Percentiles rank a stretch among this genome's conserved stretches.
These are phyloP conservation scores for Pelomyxa schiedti DNA, from an alignment of 78 protist species.

Conservation along the genomic window DNA sequence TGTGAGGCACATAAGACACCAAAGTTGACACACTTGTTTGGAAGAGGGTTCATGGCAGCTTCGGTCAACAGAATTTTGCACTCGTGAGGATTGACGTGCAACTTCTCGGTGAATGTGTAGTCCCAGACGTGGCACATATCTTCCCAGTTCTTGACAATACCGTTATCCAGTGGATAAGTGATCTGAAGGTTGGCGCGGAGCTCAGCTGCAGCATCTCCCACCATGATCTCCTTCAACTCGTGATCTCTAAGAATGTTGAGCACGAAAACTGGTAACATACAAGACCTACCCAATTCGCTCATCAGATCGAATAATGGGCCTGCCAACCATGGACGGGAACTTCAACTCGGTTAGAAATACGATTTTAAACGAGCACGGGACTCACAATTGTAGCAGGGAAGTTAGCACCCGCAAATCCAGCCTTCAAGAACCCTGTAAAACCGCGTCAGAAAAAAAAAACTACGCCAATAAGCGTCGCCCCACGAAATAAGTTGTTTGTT, in stretches of 20 bases:
- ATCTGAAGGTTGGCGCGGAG: slow-evolving; percentile 76
- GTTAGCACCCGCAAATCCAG: slow-evolving; percentile 95
- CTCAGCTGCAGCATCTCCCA: slow-evolving; percentile 90
- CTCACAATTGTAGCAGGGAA: too few relatives aligned
- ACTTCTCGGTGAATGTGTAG: slow-evolving; percentile 82
- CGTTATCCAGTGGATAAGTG: slow-evolving; percentile 89
- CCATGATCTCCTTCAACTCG: slow-evolving; percentile 87
- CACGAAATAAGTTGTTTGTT: neutral
- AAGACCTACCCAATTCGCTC: slow-evolving; percentile 61
- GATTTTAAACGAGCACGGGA: too few relatives aligned
- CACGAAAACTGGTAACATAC: too few relatives aligned
- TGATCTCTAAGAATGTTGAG: too few relatives aligned
- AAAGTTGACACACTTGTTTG: too few relatives aligned
- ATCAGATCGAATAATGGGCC: slow-evolving; percentile 89
- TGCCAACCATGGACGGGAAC: slow-evolving; percentile 96
- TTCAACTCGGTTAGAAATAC: too few relatives aligned
- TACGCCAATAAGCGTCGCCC: neutral
- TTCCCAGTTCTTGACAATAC: slow-evolving; percentile 92
- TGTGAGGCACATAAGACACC: too few relatives aligned
- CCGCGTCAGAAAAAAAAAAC: neutral
- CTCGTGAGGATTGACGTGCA: slow-evolving; percentile 72
- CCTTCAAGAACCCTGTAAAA: slow-evolving; percentile 78
- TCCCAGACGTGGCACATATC: slow-evolving; percentile 84
- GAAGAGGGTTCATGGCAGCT: slow-evolving; percentile 89
- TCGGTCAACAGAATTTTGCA: slow-evolving; percentile 91